Percentiles rank a stretch among this genome's conserved stretches.
These are phyloP conservation scores for Dothidotthia symphoricarpi DNA, from an alignment of 2,329 filamentous ascomycete genomes.

Conservation along the genomic window DNA sequence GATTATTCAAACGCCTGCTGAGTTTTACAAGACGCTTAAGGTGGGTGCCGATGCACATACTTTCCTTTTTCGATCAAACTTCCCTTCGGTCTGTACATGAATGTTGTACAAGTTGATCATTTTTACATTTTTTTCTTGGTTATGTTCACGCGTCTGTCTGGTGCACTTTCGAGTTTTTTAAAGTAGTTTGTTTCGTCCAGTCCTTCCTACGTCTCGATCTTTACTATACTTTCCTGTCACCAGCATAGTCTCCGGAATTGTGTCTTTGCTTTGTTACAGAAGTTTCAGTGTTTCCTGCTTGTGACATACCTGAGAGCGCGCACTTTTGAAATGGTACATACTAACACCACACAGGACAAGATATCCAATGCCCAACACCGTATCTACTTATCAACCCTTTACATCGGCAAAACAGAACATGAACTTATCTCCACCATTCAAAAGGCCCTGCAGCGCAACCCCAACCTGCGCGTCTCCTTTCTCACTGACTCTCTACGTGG, in stretches of 20 bases:
- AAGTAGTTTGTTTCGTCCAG: no score
- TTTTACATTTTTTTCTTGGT: no score
- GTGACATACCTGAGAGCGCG: no score
- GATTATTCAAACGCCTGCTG: constrained; percentile 75
- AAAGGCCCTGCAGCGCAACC: constrained; percentile 70
- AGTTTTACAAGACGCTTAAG: constrained; percentile 91
- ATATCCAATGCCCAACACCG: constrained; percentile 75
- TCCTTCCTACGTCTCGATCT: no score
- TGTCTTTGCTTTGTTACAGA: no score
- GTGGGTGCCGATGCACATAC: constrained; percentile 46
- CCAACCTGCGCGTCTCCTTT: constrained; percentile 77
- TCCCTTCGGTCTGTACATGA: no score
- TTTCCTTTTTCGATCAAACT: neutral
- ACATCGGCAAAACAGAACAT: constrained; percentile 89
- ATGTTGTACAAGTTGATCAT: no score
- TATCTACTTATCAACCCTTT: constrained; percentile 93
- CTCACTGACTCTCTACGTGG: constrained; percentile 88
- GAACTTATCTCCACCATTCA: constrained; percentile 81
- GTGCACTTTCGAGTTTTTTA: no score
- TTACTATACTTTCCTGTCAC: no score
- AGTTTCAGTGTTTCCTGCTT: no score
- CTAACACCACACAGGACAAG: constrained; percentile 52
- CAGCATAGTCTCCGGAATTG: no score
- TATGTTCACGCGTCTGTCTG: no score
- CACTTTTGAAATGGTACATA: neutral